These are phyloP conservation scores for Sugiyamaella neomexicana DNA, from an alignment of 1,139 yeast species.

Conservation along the genomic window DNA sequence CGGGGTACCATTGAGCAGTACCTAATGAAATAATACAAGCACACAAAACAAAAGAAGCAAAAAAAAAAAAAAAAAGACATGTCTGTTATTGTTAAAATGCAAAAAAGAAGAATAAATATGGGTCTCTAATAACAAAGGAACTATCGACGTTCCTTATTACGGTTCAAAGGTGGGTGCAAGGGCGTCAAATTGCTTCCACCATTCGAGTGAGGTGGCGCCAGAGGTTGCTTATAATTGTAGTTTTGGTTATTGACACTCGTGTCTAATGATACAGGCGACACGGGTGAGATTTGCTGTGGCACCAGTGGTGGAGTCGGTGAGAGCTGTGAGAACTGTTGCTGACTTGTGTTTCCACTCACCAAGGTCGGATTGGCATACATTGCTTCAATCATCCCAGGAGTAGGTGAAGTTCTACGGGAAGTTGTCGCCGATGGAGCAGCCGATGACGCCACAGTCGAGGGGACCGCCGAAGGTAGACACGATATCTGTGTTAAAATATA, in stretches of 20 bases:
- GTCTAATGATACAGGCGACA: not conserved
- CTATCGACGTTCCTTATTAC: constrained; percentile 1
- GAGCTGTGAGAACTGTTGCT: constrained; percentile 16
- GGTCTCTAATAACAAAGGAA: not conserved
- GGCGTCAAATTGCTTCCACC: not conserved
- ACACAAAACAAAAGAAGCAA: not conserved
- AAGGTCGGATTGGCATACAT: not conserved
- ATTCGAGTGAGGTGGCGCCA: not conserved
- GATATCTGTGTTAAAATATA: constrained; percentile 76
- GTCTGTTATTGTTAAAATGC: constrained; percentile 1
- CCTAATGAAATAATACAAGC: not conserved
- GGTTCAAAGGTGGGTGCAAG: not conserved
- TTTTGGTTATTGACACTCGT: not conserved
- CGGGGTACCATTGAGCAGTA: too few relatives aligned
- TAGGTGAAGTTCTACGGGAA: constrained; percentile 23
- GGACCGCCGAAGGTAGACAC: constrained; percentile 43
- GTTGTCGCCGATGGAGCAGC: constrained; percentile 20
- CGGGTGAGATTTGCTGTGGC: not conserved
- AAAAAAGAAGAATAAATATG: constrained; percentile 9
- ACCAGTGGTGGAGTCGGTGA: constrained; percentile 14
- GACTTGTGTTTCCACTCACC: constrained; percentile 4
- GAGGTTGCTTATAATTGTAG: not conserved
- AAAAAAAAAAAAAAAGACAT: not conserved
- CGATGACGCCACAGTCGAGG: constrained; percentile 24
- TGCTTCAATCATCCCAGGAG: constrained; percentile 12